A percentile compares a stretch with the other conserved stretches of the same genome.
These are phyloP conservation scores for Plectosphaerella sp. DNA, from an alignment of 2,329 filamentous ascomycete genomes.

Conservation along the genomic window DNA sequence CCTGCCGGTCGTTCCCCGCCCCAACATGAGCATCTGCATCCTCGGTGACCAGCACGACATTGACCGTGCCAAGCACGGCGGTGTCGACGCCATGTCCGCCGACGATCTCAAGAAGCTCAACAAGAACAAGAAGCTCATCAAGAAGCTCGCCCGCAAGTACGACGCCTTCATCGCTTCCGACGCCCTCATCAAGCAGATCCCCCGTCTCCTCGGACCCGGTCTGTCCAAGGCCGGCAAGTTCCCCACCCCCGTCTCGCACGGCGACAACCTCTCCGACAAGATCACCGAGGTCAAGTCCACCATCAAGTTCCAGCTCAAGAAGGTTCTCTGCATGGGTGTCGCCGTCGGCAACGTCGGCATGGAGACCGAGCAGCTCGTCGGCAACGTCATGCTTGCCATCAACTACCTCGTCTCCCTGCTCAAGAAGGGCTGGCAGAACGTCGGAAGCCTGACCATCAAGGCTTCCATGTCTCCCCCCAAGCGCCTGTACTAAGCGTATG, in stretches of 20 bases:
- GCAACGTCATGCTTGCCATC: conserved; percentile 99
- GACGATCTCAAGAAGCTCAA: conserved; percentile 99
- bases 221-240: conserved; percentile 99
- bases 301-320: conserved; percentile 99
- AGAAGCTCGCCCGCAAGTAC: conserved; percentile 99
- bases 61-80: conserved; percentile 98
- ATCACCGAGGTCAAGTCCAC: conserved; percentile 99
- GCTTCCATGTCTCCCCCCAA: conserved; percentile 98
- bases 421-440: conserved; percentile 99
- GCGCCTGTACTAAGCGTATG: conserved; percentile 78
- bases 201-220: conserved; percentile 98
- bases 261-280: conserved; percentile 89
- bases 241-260: conserved; percentile 96
- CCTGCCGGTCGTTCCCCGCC: conserved; percentile 86
- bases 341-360: conserved; percentile 98
- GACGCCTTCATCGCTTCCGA: conserved; percentile 98
- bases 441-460: conserved; percentile 99
- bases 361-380: conserved; percentile 91
- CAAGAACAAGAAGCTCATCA: conserved; percentile 99
- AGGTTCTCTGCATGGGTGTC: conserved; percentile 99
- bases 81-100: conserved; percentile 95
- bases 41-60: conserved; percentile 88
- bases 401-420: conserved; percentile 99
- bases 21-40: conserved; percentile 83
- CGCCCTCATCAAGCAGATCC: conserved; percentile 98